Evolutionary conservation across 441 rosid species (phyloP), one percentile per base, ranked within the genome.

Genomic region (Euphorbia schlechtendalii): DNA sequence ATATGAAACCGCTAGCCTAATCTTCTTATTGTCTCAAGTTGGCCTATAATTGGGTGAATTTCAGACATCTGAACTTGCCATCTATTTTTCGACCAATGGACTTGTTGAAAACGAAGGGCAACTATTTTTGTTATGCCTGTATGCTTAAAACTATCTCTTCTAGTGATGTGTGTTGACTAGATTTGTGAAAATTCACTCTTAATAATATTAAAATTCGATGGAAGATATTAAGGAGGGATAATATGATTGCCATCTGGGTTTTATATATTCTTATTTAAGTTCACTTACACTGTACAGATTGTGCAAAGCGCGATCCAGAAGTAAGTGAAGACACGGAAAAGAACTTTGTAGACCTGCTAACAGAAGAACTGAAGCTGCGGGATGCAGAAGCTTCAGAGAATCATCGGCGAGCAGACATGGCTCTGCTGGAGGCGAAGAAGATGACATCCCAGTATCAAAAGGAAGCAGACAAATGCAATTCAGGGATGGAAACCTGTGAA

Each of bases 401-500:
- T 72, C 98, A 90, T 67, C 84, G 61, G 71, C 85, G 78, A 13
- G 94, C 89, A 4, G 88, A 86, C 80, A 81, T 76, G 62, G 85
- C 86, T 62, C 70, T 92, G 65, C 85, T 92, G 0, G 98, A 92
- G 86, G 98, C 98, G 12, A 92, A 92, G 87, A 92, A 92, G 80
- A 56, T 86, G 65, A 72, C 92, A 18, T 92, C 98, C 3, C 90
- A 86, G 71, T 92, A 86, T 75, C 98, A 88, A 61, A 90, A 92
- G 73, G 98, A 92, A 77, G 98, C 97, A 22, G 98, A 92, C 82
- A 92, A 90, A 69, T 90, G 97, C 75, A 92, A 85, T 75, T 86
- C 97, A 0, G 98, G 97, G 45, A 90, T 92, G 97, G 98, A 86
- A 79, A 90, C 97, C 3, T 90, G 97, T 70, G 98, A 92, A 78